A percentile compares a stretch with the other conserved stretches of the same genome.
phyloP scores from a whole-genome alignment of 2,329 filamentous ascomycete genomes.

The Ophiosphaerella korrae region DNA sequence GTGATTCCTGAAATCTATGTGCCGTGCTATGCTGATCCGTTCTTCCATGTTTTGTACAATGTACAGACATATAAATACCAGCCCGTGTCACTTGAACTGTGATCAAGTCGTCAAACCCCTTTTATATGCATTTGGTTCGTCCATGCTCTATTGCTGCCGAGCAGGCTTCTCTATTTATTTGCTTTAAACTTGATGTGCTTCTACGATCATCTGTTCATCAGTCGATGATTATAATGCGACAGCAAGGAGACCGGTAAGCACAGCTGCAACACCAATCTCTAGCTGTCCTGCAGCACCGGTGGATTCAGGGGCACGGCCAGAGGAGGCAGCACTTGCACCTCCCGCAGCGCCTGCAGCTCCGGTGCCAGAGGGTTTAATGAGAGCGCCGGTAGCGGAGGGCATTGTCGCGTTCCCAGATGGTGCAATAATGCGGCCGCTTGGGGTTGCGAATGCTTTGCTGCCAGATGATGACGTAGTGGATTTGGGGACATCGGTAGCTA shows the following conservation, averaged over 20 bases:
- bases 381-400: constrained; percentile 12
- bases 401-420: constrained; percentile 12
- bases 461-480: constrained; percentile 6
- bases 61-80: not conserved
- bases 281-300: constrained; percentile 29
- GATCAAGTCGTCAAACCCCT: not conserved
- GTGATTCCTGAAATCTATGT: no score
- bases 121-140: constrained; percentile 4
- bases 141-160: not conserved
- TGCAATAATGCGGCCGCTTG: constrained; percentile 11
- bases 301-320: constrained; percentile 11
- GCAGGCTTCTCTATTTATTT: not conserved
- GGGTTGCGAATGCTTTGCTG: constrained; percentile 21
- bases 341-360: constrained; percentile 6
- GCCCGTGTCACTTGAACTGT: no score
- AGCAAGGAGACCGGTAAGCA: constrained; percentile 31
- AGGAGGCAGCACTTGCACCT: constrained; percentile 9
- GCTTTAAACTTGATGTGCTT: not conserved
- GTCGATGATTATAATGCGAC: constrained; percentile 28
- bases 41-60: not conserved
- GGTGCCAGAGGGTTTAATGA: constrained; percentile 13
- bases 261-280: constrained; percentile 29
- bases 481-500: not conserved
- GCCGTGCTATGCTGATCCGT: not conserved
- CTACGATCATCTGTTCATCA: not conserved